Evolutionary conservation across 768 basidiomycete genomes (phyloP), one percentile per base, ranked within the genome.

Genomic region (Leccinum arenicola): DNA sequence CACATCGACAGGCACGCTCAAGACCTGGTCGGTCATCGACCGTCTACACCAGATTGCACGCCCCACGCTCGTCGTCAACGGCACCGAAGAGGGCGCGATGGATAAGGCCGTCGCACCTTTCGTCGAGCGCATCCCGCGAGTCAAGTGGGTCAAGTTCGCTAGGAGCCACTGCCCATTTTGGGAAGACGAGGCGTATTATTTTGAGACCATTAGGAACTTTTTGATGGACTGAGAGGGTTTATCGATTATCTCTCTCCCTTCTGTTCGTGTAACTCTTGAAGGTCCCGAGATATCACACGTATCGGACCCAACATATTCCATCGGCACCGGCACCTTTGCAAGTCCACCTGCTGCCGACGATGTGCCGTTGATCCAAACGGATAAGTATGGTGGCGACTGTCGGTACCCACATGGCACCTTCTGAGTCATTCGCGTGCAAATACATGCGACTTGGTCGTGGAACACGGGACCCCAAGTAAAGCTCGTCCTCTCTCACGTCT

Each of bases 11-110:
- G 77, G 76, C 1, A 66, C 75, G 4, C 60, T 83, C 40, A 76
- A 76, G 64, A 61, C 69, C 2, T 85, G 82, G 82, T 68, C 74
- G 2, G 74, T 82, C 51, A 66, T 80, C 8, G 75, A 78, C 36
- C 73, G 76, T 17, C 63, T 82, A 10, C 68, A 74, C 59, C 74
- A 68, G 27, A 78, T 82, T 31, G 54, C 61, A 17, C 69, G 71
- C 7, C 76, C 78, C 0, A 76, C 75, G 1, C 66, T 83, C 47
- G 63, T 77, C 6, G 70, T 71, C 29, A 78, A 78, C 33, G 74
- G 73, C 4, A 57, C 66, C 6, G 66, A 74, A 61, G 79, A 79
- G 51, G 65, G 68, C 29, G 75, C 74, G 53, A 65, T 70, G 19
- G 76, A 79, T 57, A 64, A 62, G 21, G 69, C 67, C 15, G 50